A percentile compares a stretch with the other conserved stretches of the same genome.
Conservation (phyloP, 1,284 basidiomycete genomes). For the Ustilago trichophora region DNA sequence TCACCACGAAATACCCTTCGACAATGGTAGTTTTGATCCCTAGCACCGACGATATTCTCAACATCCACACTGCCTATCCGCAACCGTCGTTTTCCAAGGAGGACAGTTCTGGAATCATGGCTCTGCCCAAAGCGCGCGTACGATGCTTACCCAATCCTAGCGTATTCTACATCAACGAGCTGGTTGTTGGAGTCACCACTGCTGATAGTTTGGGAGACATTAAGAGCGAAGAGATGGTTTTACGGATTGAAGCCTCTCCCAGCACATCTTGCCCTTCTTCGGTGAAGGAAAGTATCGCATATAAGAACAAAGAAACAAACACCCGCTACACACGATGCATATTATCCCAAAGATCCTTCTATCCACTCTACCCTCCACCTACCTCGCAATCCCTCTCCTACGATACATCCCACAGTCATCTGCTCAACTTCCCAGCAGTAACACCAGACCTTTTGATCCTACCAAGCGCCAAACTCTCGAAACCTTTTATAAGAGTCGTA, state of each 20-base stretch:
- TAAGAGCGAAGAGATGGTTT: constrained; percentile 82
- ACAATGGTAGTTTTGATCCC: constrained; percentile 82
- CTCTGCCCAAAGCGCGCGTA: constrained; percentile 71
- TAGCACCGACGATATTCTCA: constrained; percentile 82
- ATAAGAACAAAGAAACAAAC: constrained; percentile 34
- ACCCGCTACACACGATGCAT: constrained; percentile 72
- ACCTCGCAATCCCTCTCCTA: constrained; percentile 69
- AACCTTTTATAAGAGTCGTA: constrained; percentile 70
- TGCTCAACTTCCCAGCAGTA: constrained; percentile 52
- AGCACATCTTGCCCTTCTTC: too few relatives aligned
- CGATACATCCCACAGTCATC: constrained; percentile 54
- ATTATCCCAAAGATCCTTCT: constrained; percentile 89
- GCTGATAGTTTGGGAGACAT: constrained; percentile 90
- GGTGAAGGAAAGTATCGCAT: constrained; percentile 65
- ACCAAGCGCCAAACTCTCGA: constrained; percentile 71
- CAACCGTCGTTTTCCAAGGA: constrained; percentile 76
- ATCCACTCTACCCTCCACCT: constrained; percentile 91
- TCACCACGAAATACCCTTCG: constrained; percentile 74
- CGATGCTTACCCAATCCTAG: constrained; percentile 86
- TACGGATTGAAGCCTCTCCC: constrained; percentile 71
- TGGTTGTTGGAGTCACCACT: constrained; percentile 80
- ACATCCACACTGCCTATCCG: constrained; percentile 83
- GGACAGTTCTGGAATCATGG: constrained; percentile 10
- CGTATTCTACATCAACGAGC: constrained; percentile 82
- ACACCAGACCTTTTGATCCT: constrained; percentile 84